Percentiles rank a stretch among this genome's conserved stretches.
Evolutionary conservation across 2,329 filamentous ascomycete genomes (phyloP).

Genomic region (Xylariomycetidae sp.): DNA sequence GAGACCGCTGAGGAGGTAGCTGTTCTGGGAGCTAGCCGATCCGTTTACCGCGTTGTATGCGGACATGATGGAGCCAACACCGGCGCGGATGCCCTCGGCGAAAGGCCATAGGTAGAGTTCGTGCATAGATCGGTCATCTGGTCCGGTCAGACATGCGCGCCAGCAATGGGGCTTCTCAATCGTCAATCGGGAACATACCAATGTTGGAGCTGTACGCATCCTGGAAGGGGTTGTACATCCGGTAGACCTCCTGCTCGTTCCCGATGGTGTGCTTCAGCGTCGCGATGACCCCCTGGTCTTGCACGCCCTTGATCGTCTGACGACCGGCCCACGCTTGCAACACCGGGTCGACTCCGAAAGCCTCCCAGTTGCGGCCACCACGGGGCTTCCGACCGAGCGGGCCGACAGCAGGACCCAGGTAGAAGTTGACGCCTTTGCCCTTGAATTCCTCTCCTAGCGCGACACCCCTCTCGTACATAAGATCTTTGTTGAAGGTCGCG

Average conservation of each 20-base stretch:
- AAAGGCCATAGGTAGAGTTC: slow-evolving; percentile 80
- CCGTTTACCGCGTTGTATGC: slow-evolving; percentile 67
- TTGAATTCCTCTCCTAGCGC: slow-evolving; percentile 66
- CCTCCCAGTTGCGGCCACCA: slow-evolving; percentile 71
- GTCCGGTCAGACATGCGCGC: slow-evolving; percentile 2
- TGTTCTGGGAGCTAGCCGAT: slow-evolving; percentile 61
- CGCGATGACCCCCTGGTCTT: slow-evolving; percentile 50
- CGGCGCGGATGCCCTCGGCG: slow-evolving; percentile 67
- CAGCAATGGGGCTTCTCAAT: background rate
- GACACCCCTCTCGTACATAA: slow-evolving; percentile 62
- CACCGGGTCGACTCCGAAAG: slow-evolving; percentile 64
- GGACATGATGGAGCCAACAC: slow-evolving; percentile 78
- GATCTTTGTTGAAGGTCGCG: slow-evolving; percentile 66
- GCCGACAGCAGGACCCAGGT: slow-evolving; percentile 64
- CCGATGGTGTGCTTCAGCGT: slow-evolving; percentile 52
- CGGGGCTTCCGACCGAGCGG: slow-evolving; percentile 66
- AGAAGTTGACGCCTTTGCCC: slow-evolving; percentile 67
- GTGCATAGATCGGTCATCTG: slow-evolving; percentile 41
- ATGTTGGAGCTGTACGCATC: slow-evolving; percentile 58
- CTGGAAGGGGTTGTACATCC: slow-evolving; percentile 49
- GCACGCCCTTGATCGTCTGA: slow-evolving; percentile 49
- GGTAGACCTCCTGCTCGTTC: slow-evolving; percentile 46
- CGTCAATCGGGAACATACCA: slow-evolving; percentile 35
- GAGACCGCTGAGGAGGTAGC: slow-evolving; percentile 61
- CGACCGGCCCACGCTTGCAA: slow-evolving; percentile 49